Evolutionary conservation across 768 basidiomycete species (phyloP).

Genomic region (Nidularia sp.): DNA sequence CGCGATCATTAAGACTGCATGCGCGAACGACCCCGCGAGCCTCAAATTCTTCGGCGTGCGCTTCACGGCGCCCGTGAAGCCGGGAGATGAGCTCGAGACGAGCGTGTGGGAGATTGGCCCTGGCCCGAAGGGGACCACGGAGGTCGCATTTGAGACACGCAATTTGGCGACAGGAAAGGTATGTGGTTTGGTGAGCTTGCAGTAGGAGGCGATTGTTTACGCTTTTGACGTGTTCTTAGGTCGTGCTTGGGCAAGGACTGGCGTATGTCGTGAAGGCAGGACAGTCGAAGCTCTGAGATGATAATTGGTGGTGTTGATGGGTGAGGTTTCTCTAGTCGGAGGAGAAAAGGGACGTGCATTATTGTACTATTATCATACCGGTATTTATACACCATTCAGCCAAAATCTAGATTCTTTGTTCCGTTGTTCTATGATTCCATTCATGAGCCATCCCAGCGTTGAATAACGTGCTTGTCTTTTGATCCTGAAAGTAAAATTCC

Average conservation of each 20-base stretch:
- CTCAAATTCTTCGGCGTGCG: conserved; percentile 68
- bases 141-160: conserved; percentile 62
- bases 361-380: not conserved
- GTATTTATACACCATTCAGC: too few species aligned
- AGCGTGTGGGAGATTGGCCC: conserved; percentile 73
- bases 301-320: not conserved
- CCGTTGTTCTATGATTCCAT: too few species aligned
- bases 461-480: not conserved
- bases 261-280: conserved; percentile 55
- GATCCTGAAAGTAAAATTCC: not conserved
- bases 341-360: not conserved
- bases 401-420: too few species aligned
- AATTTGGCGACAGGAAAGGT: conserved; percentile 54
- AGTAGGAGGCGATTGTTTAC: too few species aligned
- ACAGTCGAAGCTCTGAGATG: conserved; percentile 20
- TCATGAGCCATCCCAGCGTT: too few species aligned
- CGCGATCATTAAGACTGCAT: conserved; percentile 62
- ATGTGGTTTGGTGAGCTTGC: too few species aligned
- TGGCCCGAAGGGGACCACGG: conserved; percentile 54
- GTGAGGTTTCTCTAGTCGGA: not conserved
- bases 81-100: conserved; percentile 79
- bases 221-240: conserved; percentile 7
- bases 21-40: conserved; percentile 53
- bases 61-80: conserved; percentile 82
- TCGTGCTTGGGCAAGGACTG: conserved; percentile 56